Evolutionary conservation across 106 monocot genomes (phyloP), one percentile per base, ranked within the genome.

Genomic region (Amphibolis antarctica): DNA sequence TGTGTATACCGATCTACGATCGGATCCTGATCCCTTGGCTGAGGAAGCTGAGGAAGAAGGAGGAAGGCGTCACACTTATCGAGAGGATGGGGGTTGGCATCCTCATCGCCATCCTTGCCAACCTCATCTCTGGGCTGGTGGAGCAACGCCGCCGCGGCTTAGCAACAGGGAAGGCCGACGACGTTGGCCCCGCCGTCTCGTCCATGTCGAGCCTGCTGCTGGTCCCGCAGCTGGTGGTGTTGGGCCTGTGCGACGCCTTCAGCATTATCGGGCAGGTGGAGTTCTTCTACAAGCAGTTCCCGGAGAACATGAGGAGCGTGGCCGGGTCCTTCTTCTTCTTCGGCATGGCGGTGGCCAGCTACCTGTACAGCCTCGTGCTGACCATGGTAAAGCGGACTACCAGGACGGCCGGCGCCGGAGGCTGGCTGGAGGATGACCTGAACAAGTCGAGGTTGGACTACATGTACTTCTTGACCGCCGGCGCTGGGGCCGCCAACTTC

Each of bases 1-100:
- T 79, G 7, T 83, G 66, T 59, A 59, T 77, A 10, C 64, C 73
- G 21, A 27, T 77, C 63, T 83, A 83, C 69, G 79, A 83, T 65
- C 75, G 68, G 1, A 1, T 79, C 18, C 3, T 76, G 15, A 64
- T 73, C 14, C 79, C 79, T 1, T 44, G 12, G 22, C 53, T 83
- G 19, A 15, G 60, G 25, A 64, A 45, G 28, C 5, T 71, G 48
- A 72, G 54, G 10, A 24, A 42, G 7, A 54, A 25, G 15, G 64
- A 44, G 10, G 55, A 49, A n/a, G 72, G 64, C 3, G 11, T 65
- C 20, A 53, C 27, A 19, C 14, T 58, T 24, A 48, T 62, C 14
- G 61, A 71, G 30, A 24, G 71, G 48, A 71, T 71, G 15, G 71
- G 71, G 1, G 28, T 31, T 11, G 72, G 72, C 4, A 31, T 72